Evolutionary conservation across 2,329 filamentous ascomycete genomes (phyloP).

Genomic region (Fusarium sp.): DNA sequence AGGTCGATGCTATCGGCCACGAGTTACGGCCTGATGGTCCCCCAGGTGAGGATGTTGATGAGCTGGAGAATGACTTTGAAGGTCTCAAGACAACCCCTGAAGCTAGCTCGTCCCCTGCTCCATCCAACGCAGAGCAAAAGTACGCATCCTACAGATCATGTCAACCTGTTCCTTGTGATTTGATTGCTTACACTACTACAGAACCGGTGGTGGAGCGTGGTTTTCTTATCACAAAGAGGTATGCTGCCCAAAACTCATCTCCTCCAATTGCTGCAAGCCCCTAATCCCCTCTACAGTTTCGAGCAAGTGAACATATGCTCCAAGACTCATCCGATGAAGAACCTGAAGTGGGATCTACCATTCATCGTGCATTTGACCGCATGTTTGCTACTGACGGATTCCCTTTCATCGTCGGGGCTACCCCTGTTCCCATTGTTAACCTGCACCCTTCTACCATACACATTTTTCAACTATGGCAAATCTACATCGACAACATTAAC

Average conservation of each 20-base stretch:
- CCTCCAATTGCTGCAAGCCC: background rate
- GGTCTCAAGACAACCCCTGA: constrained; percentile 65
- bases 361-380: constrained; percentile 68
- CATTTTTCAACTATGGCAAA: constrained; percentile 74
- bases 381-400: constrained; percentile 70
- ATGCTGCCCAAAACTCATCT: constrained; percentile 23
- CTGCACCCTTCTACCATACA: constrained; percentile 67
- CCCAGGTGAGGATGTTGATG: constrained; percentile 63
- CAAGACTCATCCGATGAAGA: constrained; percentile 70
- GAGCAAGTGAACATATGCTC: constrained; percentile 59
- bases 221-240: constrained; percentile 66
- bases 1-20: constrained; percentile 74
- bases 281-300: constrained; percentile 55
- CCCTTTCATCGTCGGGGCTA: constrained; percentile 65
- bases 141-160: constrained; percentile 21
- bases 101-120: constrained; percentile 52
- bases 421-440: constrained; percentile 56
- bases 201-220: constrained; percentile 51
- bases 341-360: constrained; percentile 62
- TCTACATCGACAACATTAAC: constrained; percentile 76
- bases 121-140: constrained; percentile 47
- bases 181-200: constrained; percentile 23
- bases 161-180: background rate
- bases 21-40: constrained; percentile 51
- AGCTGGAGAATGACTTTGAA: constrained; percentile 67